A percentile compares a stretch with the other conserved stretches of the same genome.
These are phyloP conservation scores for Phycomyces blakesleeanus DNA, from an alignment of 192 early-diverging fungal genomes.

Conservation along the genomic window DNA sequence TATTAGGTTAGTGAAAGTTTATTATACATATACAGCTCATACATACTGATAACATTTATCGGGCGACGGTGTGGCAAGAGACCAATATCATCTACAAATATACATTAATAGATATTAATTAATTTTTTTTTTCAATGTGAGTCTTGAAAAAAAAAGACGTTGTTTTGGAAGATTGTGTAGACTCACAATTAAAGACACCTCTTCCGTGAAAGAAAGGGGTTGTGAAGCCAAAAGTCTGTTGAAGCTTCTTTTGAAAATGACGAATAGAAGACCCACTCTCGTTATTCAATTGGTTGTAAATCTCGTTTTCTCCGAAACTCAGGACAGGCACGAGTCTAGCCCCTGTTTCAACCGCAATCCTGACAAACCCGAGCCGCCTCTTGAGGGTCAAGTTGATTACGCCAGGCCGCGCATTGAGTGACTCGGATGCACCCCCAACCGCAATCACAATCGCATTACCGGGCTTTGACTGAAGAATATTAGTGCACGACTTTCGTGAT, in stretches of 20 bases:
- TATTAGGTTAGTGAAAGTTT: not conserved
- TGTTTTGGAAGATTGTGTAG: too few relatives aligned
- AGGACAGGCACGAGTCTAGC: slow-evolving; percentile 84
- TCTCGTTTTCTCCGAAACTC: slow-evolving; percentile 91
- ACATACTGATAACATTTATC: slow-evolving; percentile 35
- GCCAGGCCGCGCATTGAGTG: slow-evolving; percentile 61
- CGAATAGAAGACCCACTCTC: slow-evolving; percentile 59
- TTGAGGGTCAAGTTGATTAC: slow-evolving; percentile 68
- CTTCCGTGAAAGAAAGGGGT: slow-evolving; percentile 78
- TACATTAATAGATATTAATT: too few relatives aligned
- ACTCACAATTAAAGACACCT: slow-evolving; percentile 82
- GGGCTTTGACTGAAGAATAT: slow-evolving; percentile 66
- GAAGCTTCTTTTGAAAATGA: slow-evolving; percentile 65
- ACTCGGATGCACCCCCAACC: slow-evolving; percentile 88
- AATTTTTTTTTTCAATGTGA: too few relatives aligned
- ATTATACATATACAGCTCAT: not conserved
- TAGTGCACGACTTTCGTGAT: slow-evolving; percentile 66
- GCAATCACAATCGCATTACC: slow-evolving; percentile 75
- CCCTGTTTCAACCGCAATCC: slow-evolving; percentile 74
- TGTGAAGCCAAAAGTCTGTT: slow-evolving; percentile 67
- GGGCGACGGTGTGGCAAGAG: slow-evolving; percentile 48
- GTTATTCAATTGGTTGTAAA: slow-evolving; percentile 78
- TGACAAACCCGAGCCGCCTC: slow-evolving; percentile 87
- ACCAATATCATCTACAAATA: slow-evolving; percentile 49
- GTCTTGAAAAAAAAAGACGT: too few relatives aligned